Conservation (phyloP, 108 stramenopile genomes). For the Aurantiochytrium sp. region DNA sequence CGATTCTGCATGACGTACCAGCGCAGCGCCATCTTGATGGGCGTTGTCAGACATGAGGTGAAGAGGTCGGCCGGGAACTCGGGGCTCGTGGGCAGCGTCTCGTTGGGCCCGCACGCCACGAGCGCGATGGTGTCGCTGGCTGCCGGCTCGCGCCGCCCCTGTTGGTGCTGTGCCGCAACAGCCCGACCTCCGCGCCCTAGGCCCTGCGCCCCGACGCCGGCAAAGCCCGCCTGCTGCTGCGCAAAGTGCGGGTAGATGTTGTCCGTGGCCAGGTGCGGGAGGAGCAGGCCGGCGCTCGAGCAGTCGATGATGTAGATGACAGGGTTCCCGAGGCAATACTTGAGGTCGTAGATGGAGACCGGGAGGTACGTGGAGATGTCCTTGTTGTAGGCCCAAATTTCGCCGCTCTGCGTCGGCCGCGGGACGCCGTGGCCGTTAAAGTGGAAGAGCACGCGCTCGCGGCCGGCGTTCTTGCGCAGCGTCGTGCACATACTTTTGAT, state of each 20-base stretch:
- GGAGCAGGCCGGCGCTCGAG: conserved; percentile 76
- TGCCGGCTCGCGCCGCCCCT: not conserved
- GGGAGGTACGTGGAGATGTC: conserved; percentile 97
- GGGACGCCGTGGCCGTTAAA: conserved; percentile 99
- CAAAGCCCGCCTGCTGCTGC: not conserved
- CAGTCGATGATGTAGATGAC: conserved; percentile 72
- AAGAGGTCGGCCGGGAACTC: conserved; percentile 95
- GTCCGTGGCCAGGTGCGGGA: conserved; percentile 67
- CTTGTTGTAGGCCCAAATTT: conserved; percentile 90
- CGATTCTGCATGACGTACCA: conserved; percentile 83
- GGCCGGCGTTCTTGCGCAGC: conserved; percentile 68
- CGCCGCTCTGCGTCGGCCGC: conserved; percentile 85
- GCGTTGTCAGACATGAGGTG: conserved; percentile 95
- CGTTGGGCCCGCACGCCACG: conserved; percentile 79
- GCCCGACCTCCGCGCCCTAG: not conserved
- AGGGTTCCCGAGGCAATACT: conserved; percentile 82
- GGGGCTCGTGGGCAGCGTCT: conserved; percentile 87
- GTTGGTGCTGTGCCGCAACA: not conserved
- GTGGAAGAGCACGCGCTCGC: conserved; percentile 85
- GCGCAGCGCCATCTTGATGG: conserved; percentile 88
- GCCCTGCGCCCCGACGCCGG: too few species aligned
- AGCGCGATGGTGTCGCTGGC: conserved; percentile 82
- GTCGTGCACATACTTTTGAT: conserved; percentile 69
- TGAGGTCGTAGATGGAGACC: conserved; percentile 75
- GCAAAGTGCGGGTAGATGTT: too few species aligned